phyloP scores from a whole-genome alignment of 2,329 filamentous ascomycete species.

The Diaporthe citrichinensis region DNA sequence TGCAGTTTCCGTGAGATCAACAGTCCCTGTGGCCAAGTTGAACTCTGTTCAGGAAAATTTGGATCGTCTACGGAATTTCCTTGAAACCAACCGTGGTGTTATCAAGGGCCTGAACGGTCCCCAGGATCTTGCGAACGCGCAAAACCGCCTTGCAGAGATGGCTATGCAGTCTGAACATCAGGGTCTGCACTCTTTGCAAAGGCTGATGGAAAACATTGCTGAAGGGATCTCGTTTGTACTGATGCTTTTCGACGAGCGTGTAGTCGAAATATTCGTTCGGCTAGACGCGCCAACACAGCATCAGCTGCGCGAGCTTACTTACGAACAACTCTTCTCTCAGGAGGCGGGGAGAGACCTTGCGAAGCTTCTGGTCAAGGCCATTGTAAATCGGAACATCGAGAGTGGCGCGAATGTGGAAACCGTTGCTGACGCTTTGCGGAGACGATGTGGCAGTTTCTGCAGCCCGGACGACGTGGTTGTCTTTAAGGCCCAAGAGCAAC shows the following conservation, averaged over 20 bases:
- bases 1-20: slow-evolving; percentile 75
- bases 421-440: slow-evolving; percentile 91
- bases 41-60: slow-evolving; percentile 84
- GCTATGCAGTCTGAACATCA: slow-evolving; percentile 95
- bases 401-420: slow-evolving; percentile 98
- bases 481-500: slow-evolving; percentile 96
- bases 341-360: slow-evolving; percentile 87
- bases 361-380: slow-evolving; percentile 95
- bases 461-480: slow-evolving; percentile 97
- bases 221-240: slow-evolving; percentile 97
- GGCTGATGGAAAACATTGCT: slow-evolving; percentile 89
- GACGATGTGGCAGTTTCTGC: slow-evolving; percentile 96
- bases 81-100: slow-evolving; percentile 88
- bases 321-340: slow-evolving; percentile 88
- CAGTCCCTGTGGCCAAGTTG: slow-evolving; percentile 77
- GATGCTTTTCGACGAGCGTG: slow-evolving; percentile 93
- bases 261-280: slow-evolving; percentile 86
- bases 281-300: slow-evolving; percentile 79
- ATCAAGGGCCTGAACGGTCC: slow-evolving; percentile 96
- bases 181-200: slow-evolving; percentile 87
- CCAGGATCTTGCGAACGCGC: slow-evolving; percentile 82
- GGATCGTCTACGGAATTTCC: slow-evolving; percentile 83
- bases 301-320: slow-evolving; percentile 83
- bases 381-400: slow-evolving; percentile 97
- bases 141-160: slow-evolving; percentile 90